phyloP scores from a whole-genome alignment of 257 asterid species.

The Nicotiana tomentosiformis region DNA sequence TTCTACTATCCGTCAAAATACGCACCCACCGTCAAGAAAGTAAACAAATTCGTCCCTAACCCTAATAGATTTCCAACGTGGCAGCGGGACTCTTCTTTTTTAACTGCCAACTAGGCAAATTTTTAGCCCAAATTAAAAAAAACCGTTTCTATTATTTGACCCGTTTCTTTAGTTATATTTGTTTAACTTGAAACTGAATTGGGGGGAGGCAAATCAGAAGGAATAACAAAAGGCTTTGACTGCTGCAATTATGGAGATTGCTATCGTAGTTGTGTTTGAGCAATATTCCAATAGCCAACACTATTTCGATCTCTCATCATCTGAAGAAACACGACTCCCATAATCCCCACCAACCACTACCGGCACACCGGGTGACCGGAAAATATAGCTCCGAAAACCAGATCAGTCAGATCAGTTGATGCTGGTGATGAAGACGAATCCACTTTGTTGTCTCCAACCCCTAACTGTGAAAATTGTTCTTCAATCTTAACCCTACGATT shows the following conservation, averaged over 20 bases:
- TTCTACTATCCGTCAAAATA: too few relatives aligned
- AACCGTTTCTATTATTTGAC: too few relatives aligned
- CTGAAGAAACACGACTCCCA: constrained; percentile 36
- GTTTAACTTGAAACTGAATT: constrained; percentile 80
- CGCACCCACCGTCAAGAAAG: too few relatives aligned
- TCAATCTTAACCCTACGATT: constrained; percentile 52
- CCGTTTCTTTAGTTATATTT: not conserved
- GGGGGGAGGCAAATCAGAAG: constrained; percentile 65
- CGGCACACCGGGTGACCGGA: constrained; percentile 28
- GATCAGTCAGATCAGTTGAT: not conserved
- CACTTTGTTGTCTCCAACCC: constrained; percentile 27
- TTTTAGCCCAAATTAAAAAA: too few relatives aligned
- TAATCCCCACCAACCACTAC: constrained; percentile 58
- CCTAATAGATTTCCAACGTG: too few relatives aligned
- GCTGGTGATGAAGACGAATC: not conserved
- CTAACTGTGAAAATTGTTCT: constrained; percentile 69
- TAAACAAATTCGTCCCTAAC: too few relatives aligned
- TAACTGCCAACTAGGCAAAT: too few relatives aligned
- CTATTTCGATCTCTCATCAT: constrained; percentile 84
- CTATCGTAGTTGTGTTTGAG: constrained; percentile 42
- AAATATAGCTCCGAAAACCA: constrained; percentile 22
- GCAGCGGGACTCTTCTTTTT: too few relatives aligned
- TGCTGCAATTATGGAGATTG: constrained; percentile 41
- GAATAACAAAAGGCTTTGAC: constrained; percentile 36
- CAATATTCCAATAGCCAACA: constrained; percentile 39